Evolutionary conservation across 495 filamentous ascomycete species (phyloP).

Genomic region (Penicillium macrosclerotiorum): DNA sequence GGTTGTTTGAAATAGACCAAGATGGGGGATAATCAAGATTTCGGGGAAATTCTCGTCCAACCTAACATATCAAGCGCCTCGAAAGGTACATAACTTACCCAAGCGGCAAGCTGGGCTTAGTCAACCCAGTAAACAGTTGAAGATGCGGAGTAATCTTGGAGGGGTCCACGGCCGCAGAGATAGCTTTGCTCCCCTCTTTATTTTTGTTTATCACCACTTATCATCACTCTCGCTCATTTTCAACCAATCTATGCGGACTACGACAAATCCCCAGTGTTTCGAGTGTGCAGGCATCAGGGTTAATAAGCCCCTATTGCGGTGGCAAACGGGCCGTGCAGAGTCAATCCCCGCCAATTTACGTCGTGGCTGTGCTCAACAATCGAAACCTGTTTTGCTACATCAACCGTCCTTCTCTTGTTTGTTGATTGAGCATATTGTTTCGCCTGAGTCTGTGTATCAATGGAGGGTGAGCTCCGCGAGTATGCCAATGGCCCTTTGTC

Average conservation of each 20-base stretch:
- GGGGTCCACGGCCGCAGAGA: not conserved
- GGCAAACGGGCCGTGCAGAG: constrained; percentile 17
- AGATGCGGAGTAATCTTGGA: not conserved
- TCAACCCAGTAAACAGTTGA: not conserved
- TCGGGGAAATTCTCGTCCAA: no score
- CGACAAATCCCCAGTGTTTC: not conserved
- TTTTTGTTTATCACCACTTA: not conserved
- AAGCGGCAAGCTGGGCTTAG: no score
- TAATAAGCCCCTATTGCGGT: not conserved
- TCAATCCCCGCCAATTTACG: constrained; percentile 1
- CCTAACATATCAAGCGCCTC: no score
- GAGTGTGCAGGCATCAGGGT: no score
- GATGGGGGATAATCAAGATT: no score
- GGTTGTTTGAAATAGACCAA: no score
- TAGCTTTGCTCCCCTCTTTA: not conserved
- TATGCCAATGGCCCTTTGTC: constrained; percentile 6
- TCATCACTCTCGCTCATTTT: not conserved
- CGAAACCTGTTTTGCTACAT: constrained; percentile 8
- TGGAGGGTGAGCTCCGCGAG: constrained; percentile 13
- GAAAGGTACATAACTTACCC: no score
- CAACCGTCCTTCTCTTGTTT: not conserved
- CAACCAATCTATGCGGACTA: not conserved
- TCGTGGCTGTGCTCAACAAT: constrained; percentile 10
- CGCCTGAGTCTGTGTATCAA: not conserved
- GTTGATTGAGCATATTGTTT: not conserved